Evolutionary conservation across 2,329 filamentous ascomycete species (phyloP).

Genomic region (Sclerotinia nivalis): DNA sequence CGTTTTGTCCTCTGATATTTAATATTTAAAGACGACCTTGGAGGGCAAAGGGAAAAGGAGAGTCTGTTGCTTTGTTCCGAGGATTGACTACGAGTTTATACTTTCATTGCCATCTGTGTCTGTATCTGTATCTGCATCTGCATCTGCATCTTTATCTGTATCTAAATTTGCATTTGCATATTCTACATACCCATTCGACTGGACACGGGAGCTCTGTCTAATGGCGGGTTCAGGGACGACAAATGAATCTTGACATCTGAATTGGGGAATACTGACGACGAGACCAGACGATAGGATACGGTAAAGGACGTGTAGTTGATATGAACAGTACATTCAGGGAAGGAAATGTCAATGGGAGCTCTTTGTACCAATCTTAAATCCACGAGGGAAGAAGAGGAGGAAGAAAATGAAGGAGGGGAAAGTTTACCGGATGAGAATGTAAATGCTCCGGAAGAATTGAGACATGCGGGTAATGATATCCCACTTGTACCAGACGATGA

Average conservation of each 20-base stretch:
- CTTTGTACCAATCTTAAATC: conserved; percentile 11
- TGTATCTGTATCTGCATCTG: background rate
- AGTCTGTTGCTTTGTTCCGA: background rate
- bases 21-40: too few species aligned
- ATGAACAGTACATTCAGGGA: background rate
- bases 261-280: background rate
- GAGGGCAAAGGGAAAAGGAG: background rate
- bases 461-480: background rate
- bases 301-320: background rate
- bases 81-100: background rate
- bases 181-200: background rate
- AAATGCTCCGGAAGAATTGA: background rate
- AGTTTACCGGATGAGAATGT: background rate
- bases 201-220: background rate
- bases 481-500: conserved; percentile 12
- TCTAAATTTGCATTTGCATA: background rate
- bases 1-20: too few species aligned
- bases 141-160: too few species aligned
- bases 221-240: background rate
- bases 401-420: background rate
- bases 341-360: conserved; percentile 9
- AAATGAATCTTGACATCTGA: background rate
- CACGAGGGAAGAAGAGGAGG: conserved; percentile 1
- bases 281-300: background rate
- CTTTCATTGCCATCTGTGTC: too few species aligned